Evolutionary conservation across 2,329 filamentous ascomycete species (phyloP), one percentile per base, ranked within the genome.

Genomic region (Fusarium hainanense): DNA sequence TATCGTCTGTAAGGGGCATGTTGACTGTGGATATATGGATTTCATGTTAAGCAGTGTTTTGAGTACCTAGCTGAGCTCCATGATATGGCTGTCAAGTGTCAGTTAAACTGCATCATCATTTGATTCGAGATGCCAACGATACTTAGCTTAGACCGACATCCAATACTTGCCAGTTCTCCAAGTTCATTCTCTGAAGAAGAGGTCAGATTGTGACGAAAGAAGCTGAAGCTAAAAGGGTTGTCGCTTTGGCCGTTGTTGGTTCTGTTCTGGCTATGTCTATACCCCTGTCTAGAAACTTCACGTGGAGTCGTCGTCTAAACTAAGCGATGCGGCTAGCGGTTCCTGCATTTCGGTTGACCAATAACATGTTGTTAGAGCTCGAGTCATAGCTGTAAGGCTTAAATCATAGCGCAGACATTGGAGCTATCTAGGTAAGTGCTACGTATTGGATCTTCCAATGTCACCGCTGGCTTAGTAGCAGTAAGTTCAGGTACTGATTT

Each of bases 291-390:
- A 13, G 4, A 27, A 20, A 47, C 48, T 54, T 34, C 43, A 60
- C 63, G 58, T 70, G 54, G 63, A 47, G 54, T 48, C 25, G 28
- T 27, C 21, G n/a, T 21, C 34, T 37, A n/a, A 21, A 40, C 44
- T 57, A 69, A 55, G 61, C 54, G 60, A 59, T 49, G 34, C 18
- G 32, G 30, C 66, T 70, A 69, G 57, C n/a, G 48, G 61, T 56
- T 54, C 57, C 62, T 70, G 48, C 51, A 46, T 51, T 23, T 40
- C 14, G 34, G 40, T 32, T 34, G 44, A 11, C 66, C 66, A 69
- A 69, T 69, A 23, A 20, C 43, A 62, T 54, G 27, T 32, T 48
- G 63, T 51, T 20, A 30, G 41, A 23, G 40, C 34, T 41, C 43
- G 21, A 21, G 27, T 67, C 32, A 63, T 44, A 40, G 16, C 57